These are phyloP conservation scores for Lipomyces starkeyi DNA, from an alignment of 805 yeast genomes.

Conservation along the genomic window DNA sequence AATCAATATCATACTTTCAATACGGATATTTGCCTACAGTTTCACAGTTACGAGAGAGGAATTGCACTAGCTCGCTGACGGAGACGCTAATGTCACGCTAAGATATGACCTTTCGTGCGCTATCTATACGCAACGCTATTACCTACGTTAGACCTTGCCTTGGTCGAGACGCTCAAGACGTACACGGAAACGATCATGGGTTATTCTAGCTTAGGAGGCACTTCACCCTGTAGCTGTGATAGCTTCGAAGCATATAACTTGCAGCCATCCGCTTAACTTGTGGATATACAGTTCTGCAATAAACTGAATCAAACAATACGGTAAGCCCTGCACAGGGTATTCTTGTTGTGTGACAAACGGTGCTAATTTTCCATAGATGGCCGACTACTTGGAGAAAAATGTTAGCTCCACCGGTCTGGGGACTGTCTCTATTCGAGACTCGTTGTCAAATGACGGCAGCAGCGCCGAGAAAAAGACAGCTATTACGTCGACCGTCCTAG, in stretches of 20 bases:
- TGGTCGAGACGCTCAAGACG: background rate
- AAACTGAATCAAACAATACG: background rate
- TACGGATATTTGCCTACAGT: background rate
- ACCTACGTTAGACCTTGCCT: background rate
- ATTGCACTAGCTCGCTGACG: constrained; percentile 1
- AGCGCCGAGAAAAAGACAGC: constrained; percentile 10
- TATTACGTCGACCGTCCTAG: background rate
- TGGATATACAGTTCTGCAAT: constrained; percentile 2
- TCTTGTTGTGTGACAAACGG: background rate
- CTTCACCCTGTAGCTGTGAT: background rate
- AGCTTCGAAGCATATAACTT: constrained; percentile 1
- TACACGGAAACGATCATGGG: background rate
- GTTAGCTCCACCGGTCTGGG: constrained; percentile 50
- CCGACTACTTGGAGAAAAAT: constrained; percentile 45
- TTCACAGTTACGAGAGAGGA: background rate
- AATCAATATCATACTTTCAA: background rate
- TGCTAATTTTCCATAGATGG: constrained; percentile 6
- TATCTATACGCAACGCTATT: too few species aligned
- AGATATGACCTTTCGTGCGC: background rate
- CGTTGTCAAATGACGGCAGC: constrained; percentile 8
- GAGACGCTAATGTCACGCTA: constrained; percentile 1
- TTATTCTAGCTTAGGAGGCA: background rate
- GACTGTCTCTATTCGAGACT: constrained; percentile 34
- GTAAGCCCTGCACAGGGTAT: background rate
- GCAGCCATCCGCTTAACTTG: background rate